phyloP scores from a whole-genome alignment of 176 grass and related monocot genomes.

The Coix lacrymajobi region DNA sequence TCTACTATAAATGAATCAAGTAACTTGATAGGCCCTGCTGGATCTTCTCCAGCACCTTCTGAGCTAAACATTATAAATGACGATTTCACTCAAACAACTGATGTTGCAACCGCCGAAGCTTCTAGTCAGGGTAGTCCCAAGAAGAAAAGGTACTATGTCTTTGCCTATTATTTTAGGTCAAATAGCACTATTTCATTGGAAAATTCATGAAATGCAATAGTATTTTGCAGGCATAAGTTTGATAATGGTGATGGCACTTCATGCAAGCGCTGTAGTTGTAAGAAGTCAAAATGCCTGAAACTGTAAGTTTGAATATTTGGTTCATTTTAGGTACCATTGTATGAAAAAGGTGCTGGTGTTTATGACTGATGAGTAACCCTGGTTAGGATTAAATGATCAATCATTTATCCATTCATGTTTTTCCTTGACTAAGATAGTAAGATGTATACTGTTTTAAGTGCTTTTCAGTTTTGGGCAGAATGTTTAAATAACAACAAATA shows the following conservation, averaged over 20 bases:
- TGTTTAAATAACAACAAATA: neutral
- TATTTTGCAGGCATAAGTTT: slow-evolving; percentile 60
- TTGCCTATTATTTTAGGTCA: slow-evolving; percentile 11
- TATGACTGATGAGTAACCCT: neutral
- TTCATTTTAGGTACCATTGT: neutral
- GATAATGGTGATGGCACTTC: slow-evolving; percentile 63
- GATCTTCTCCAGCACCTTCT: slow-evolving; percentile 28
- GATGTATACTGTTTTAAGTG: slow-evolving; percentile 6
- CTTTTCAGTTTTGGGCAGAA: slow-evolving; percentile 15
- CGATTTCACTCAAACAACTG: slow-evolving; percentile 15
- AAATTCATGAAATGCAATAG: slow-evolving; percentile 26
- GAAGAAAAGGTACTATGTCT: slow-evolving; percentile 69
- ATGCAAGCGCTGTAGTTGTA: slow-evolving; percentile 96
- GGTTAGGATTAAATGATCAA: neutral
- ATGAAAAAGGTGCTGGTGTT: neutral
- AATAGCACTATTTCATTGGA: slow-evolving; percentile 24
- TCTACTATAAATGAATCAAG: slow-evolving; percentile 38
- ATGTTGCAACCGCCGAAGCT: slow-evolving; percentile 16
- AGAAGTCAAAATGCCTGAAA: slow-evolving; percentile 99
- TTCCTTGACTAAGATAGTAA: neutral
- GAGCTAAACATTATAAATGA: slow-evolving; percentile 35
- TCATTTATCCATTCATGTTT: neutral
- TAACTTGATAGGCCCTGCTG: slow-evolving; percentile 14
- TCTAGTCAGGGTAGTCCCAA: slow-evolving; percentile 61
- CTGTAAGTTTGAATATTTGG: slow-evolving; percentile 47